Base-by-base conservation (phyloP, 768 basidiomycete genomes). In the Phanerochaete sordida region DNA sequence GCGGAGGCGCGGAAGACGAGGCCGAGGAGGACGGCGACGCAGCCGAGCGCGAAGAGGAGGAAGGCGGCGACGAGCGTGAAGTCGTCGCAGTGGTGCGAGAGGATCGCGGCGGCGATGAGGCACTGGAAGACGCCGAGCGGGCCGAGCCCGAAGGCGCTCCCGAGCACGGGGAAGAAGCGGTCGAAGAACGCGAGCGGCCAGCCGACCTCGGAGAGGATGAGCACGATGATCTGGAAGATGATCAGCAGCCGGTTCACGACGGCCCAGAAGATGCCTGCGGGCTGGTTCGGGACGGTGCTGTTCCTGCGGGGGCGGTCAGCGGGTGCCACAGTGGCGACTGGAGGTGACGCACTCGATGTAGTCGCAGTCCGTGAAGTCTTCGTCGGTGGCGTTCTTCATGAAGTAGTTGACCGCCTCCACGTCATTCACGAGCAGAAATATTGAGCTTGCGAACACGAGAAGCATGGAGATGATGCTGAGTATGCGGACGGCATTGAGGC, bases 21-120 rank as follows among this genome's bases (percentile, higher is more conserved):
- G 31, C 91, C 90, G 66, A 88, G 81, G 49, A 92, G 71, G 63
- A 94, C 88, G 78, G 95, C 93, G 57, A 96, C 74, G 73, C 91
- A 93, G n/a, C 93, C 94, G 59, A 96, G 69, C 54, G 92, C 82
- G 77, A 96, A 96, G 62, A 96, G 83, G 79, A 96, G 87, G 80
- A 95, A 95, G 49, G 90, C 93, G 4, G 93, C 81, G 62, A 93
- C 93, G 69, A 95, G 90, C 23, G 93, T 86, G 77, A 96, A 95
- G 61, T 84, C 85, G 67, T 93, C 87, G 60, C 94, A 91, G 72
- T 87, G 79, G 64, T 81, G 80, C 30, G 80, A 80, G 46, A 84
- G 75, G 51, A 82, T 76, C n/a, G 77, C 74, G 12, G 80, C 78
- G 27, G 77, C 78, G 79, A 95, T 94, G 58, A 95, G 79, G 74